Percentiles rank a stretch among this genome's conserved stretches.
These are phyloP conservation scores for Hypoxylon lienhwacheense DNA, from an alignment of 495 filamentous ascomycete species.

Conservation along the genomic window DNA sequence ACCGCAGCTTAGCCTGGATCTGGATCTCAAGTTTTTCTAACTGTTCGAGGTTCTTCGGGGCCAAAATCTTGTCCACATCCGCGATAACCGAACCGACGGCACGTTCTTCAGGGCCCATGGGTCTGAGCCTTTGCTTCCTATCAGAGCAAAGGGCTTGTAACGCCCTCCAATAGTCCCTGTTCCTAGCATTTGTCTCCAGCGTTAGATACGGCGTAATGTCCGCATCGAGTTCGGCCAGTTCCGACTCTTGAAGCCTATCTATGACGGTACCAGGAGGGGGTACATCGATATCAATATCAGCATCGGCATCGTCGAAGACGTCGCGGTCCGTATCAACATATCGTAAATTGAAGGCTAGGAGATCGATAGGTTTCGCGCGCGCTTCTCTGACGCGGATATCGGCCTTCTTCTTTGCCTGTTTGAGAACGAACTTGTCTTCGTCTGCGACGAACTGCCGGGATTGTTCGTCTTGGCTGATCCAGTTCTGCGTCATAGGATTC, in stretches of 20 bases:
- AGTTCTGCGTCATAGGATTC: slow-evolving; percentile 35
- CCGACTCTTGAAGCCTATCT: slow-evolving; percentile 67
- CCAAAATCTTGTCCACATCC: slow-evolving; percentile 84
- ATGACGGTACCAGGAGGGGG: slow-evolving; percentile 83
- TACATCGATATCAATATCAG: slow-evolving; percentile 70
- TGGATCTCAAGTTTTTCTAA: slow-evolving; percentile 81
- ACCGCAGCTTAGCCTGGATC: slow-evolving; percentile 78
- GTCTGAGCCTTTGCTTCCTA: slow-evolving; percentile 66
- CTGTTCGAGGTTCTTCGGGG: slow-evolving; percentile 84
- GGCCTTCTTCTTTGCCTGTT: slow-evolving; percentile 97
- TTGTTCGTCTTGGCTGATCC: slow-evolving; percentile 66
- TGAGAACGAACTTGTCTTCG: slow-evolving; percentile 94
- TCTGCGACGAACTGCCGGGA: slow-evolving; percentile 84
- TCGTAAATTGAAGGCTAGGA: slow-evolving; percentile 87
- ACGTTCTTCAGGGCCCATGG: slow-evolving; percentile 64
- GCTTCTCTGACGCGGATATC: slow-evolving; percentile 94
- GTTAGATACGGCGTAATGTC: slow-evolving; percentile 85
- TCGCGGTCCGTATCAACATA: slow-evolving; percentile 82
- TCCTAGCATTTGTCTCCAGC: slow-evolving; percentile 75
- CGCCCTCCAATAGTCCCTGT: slow-evolving; percentile 89
- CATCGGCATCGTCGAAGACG: slow-evolving; percentile 79
- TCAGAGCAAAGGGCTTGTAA: slow-evolving; percentile 84
- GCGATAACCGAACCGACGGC: slow-evolving; percentile 78
- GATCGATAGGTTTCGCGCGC: slow-evolving; percentile 91
- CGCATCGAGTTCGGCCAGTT: slow-evolving; percentile 77